These are phyloP conservation scores for Populus tomentosa DNA, from an alignment of 441 rosid species.

Conservation along the genomic window DNA sequence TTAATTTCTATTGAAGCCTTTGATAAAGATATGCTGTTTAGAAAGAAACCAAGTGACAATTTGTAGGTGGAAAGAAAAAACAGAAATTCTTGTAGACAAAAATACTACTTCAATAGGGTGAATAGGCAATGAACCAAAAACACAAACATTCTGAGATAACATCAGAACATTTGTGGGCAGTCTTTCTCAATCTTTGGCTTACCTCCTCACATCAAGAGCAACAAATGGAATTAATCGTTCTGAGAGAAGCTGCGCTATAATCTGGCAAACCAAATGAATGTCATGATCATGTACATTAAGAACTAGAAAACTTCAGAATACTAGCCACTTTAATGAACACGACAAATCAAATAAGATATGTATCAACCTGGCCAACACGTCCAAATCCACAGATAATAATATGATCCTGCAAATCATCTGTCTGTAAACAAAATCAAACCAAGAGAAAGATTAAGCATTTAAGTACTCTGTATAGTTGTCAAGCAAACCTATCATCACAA, in stretches of 20 bases:
- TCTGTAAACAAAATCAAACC: constrained; percentile 46
- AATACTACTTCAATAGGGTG: not conserved
- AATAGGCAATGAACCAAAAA: not conserved
- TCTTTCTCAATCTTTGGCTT: constrained; percentile 17
- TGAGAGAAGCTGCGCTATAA: constrained; percentile 98
- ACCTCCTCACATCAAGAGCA: constrained; percentile 97
- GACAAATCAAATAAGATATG: constrained; percentile 7
- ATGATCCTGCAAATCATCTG: constrained; percentile 97
- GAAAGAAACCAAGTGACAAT: not conserved
- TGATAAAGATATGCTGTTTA: not conserved
- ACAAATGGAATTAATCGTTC: constrained; percentile 96
- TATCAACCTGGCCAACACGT: constrained; percentile 91
- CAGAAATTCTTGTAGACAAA: not conserved
- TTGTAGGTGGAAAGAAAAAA: not conserved
- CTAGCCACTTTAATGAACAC: not conserved
- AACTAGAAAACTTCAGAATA: not conserved
- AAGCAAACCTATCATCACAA: not conserved
- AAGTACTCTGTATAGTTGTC: not conserved
- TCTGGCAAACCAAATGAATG: constrained; percentile 43
- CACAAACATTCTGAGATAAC: not conserved
- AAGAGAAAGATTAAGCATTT: constrained; percentile 16
- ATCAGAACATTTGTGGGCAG: not conserved
- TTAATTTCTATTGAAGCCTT: not conserved
- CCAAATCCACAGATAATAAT: constrained; percentile 97
- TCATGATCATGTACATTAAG: constrained; percentile 8